A percentile compares a stretch with the other conserved stretches of the same genome.
phyloP scores from a whole-genome alignment of 768 basidiomycete genomes.

The Boletellus emodensis region DNA sequence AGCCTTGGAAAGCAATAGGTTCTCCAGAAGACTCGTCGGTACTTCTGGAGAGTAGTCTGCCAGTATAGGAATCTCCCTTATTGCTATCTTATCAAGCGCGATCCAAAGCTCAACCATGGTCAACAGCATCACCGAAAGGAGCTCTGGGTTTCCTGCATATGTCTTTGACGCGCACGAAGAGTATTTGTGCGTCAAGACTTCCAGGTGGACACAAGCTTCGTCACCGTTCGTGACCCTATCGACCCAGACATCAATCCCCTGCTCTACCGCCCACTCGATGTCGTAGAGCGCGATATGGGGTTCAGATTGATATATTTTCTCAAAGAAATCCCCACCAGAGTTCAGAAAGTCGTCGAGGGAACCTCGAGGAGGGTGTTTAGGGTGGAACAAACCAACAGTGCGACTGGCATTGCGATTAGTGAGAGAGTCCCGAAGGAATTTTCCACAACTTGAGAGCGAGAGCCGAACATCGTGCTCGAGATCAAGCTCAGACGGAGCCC shows the following conservation, averaged over 20 bases:
- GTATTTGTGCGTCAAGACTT: conserved; percentile 25
- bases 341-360: conserved; percentile 15
- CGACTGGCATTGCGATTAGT: background rate
- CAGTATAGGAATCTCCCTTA: background rate
- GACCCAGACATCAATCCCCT: conserved; percentile 34
- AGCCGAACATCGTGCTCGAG: conserved; percentile 29
- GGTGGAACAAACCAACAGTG: conserved; percentile 2
- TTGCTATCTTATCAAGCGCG: background rate
- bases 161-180: conserved; percentile 17
- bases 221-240: conserved; percentile 12
- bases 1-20: conserved; percentile 37
- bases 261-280: conserved; percentile 33
- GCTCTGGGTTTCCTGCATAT: conserved; percentile 29
- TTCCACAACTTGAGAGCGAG: conserved; percentile 29
- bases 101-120: background rate
- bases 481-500: conserved; percentile 29
- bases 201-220: conserved; percentile 25
- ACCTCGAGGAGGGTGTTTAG: conserved; percentile 3
- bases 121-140: background rate
- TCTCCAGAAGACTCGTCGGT: conserved; percentile 32
- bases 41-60: conserved; percentile 45
- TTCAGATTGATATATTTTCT: background rate
- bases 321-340: conserved; percentile 11
- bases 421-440: conserved; percentile 27
- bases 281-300: conserved; percentile 31